These are phyloP conservation scores for Hypericum perforatum DNA, from an alignment of 345 rosid genomes.

Conservation along the genomic window DNA sequence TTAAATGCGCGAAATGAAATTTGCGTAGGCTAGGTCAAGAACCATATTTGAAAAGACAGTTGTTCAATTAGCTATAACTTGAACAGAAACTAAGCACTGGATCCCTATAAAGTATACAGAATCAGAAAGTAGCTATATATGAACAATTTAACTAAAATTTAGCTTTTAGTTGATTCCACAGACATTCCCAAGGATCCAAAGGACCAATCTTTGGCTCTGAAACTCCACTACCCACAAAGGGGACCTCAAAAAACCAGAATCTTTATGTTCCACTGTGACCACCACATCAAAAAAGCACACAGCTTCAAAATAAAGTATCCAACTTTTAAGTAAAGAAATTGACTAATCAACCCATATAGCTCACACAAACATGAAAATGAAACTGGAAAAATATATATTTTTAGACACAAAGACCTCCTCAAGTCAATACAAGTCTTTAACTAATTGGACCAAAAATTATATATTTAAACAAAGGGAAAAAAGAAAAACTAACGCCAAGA, in stretches of 20 bases:
- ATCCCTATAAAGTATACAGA: no score
- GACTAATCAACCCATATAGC: neutral
- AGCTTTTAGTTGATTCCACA: no score
- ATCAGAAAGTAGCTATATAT: no score
- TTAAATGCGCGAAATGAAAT: neutral
- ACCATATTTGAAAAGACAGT: no score
- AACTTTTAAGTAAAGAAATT: slow-evolving; percentile 11
- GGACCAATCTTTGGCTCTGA: neutral
- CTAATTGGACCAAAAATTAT: no score
- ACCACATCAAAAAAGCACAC: neutral
- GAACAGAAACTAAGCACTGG: no score
- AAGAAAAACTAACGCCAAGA: slow-evolving; percentile 73
- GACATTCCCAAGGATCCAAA: no score
- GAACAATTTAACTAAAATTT: no score
- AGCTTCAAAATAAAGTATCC: slow-evolving; percentile 17
- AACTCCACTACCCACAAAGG: slow-evolving; percentile 1
- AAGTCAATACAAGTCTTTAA: no score
- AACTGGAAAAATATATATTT: neutral
- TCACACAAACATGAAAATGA: neutral
- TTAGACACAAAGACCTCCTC: no score
- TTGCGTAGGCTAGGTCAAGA: neutral
- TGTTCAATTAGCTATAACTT: no score
- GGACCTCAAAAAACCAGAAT: slow-evolving; percentile 11
- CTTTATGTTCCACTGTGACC: neutral
- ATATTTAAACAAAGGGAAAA: slow-evolving; percentile 6